A percentile compares a stretch with the other conserved stretches of the same genome.
These are phyloP conservation scores for Drosera spatulata DNA, from an alignment of 179 eudicot genomes.

Conservation along the genomic window DNA sequence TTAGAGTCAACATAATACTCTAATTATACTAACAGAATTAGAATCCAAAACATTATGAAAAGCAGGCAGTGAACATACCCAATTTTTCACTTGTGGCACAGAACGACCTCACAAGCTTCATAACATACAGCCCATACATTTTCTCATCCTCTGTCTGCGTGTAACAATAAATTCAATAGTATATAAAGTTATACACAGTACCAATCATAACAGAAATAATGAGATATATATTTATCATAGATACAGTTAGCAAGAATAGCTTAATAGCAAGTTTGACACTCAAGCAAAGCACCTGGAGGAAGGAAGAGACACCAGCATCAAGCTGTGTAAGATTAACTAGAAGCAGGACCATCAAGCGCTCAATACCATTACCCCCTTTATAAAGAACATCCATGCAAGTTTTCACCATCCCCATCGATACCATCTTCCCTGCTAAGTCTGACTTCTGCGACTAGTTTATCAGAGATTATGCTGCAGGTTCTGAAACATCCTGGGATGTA, in stretches of 20 bases:
- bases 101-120: constrained; percentile 95
- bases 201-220: too few relatives aligned
- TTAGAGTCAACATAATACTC: too few relatives aligned
- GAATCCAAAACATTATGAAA: too few relatives aligned
- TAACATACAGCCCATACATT: constrained; percentile 70
- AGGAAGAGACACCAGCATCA: constrained; percentile 74
- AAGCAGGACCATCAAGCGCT: constrained; percentile 65
- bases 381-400: constrained; percentile 69
- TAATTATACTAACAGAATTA: too few relatives aligned
- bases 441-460: constrained; percentile 73
- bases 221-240: too few relatives aligned
- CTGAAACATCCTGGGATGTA: constrained; percentile 86
- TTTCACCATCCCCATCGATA: too few relatives aligned
- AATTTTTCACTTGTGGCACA: too few relatives aligned
- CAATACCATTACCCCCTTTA: constrained; percentile 48
- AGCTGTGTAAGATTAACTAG: constrained; percentile 89
- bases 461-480: constrained; percentile 89
- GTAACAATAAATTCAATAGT: constrained; percentile 6
- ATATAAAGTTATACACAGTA: too few relatives aligned
- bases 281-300: constrained; percentile 73
- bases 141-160: constrained; percentile 67
- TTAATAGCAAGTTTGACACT: too few relatives aligned
- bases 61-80: too few relatives aligned
- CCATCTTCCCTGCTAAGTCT: constrained; percentile 65
- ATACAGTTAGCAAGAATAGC: too few relatives aligned